These are phyloP conservation scores for Wickerhamomyces canadensis DNA, from an alignment of 805 yeast species.

Conservation along the genomic window DNA sequence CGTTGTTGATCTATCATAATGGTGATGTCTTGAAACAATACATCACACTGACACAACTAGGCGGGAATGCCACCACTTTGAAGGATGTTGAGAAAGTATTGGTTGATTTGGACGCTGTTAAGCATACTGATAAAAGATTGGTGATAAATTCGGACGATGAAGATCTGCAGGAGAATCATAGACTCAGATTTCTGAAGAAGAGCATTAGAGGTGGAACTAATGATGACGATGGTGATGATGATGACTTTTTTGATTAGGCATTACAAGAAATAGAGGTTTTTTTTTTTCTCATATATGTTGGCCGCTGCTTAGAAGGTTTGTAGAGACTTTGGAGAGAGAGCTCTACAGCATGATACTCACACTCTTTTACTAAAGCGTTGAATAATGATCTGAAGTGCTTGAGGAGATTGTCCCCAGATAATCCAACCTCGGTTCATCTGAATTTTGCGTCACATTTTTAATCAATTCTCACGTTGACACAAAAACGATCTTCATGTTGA, in stretches of 20 bases:
- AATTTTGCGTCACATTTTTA: too few relatives aligned
- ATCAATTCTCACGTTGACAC: too few relatives aligned
- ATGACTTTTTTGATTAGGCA: conserved; percentile 43
- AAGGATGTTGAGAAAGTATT: conserved; percentile 70
- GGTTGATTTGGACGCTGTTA: conserved; percentile 61
- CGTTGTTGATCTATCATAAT: conserved; percentile 74
- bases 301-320: too few relatives aligned
- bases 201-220: conserved; percentile 40
- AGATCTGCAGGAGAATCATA: conserved; percentile 50
- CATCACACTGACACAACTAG: conserved; percentile 74
- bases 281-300: too few relatives aligned
- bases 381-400: too few relatives aligned
- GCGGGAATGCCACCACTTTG: conserved; percentile 72
- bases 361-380: too few relatives aligned
- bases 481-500: too few relatives aligned
- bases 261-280: too few relatives aligned
- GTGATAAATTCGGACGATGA: conserved; percentile 54
- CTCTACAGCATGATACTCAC: too few relatives aligned
- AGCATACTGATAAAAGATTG: conserved; percentile 62
- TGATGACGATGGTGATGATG: conserved; percentile 38
- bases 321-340: too few relatives aligned
- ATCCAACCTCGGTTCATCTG: too few relatives aligned
- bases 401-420: too few relatives aligned
- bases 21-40: conserved; percentile 75
- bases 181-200: conserved; percentile 51